Evolutionary conservation across 179 eudicot species (phyloP).

Genomic region (Nepenthes alata): DNA sequence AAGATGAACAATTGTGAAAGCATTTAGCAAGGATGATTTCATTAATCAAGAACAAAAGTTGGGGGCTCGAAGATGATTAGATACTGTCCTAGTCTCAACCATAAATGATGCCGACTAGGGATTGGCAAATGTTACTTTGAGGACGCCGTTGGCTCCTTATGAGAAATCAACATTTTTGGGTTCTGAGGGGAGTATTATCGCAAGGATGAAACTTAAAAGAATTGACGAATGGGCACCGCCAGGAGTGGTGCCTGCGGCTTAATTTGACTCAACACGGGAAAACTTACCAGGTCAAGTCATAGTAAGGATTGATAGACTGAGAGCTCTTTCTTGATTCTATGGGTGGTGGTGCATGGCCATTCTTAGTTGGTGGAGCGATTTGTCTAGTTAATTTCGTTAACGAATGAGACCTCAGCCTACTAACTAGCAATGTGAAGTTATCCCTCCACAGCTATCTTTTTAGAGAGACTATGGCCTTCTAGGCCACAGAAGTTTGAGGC

Average conservation of each 20-base stretch:
- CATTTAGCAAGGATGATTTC: conserved; percentile 61
- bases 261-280: no score
- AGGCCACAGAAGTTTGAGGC: no score
- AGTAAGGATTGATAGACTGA: background rate
- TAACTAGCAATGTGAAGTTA: no score
- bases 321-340: conserved; percentile 1
- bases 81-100: conserved; percentile 88
- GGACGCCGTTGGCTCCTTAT: conserved; percentile 12
- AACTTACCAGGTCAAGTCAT: no score
- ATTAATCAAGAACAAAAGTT: conserved; percentile 59
- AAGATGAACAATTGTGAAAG: conserved; percentile 61
- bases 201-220: no score
- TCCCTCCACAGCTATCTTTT: no score
- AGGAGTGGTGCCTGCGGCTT: no score
- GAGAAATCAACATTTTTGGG: conserved; percentile 54
- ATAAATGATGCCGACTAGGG: conserved; percentile 85
- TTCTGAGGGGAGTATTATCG: conserved; percentile 7
- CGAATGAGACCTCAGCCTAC: no score
- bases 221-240: no score
- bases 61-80: conserved; percentile 85
- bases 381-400: conserved; percentile 27
- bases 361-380: conserved; percentile 50
- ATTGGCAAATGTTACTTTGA: conserved; percentile 54
- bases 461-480: no score
- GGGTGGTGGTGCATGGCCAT: conserved; percentile 30